Conservation (phyloP, 2,329 filamentous ascomycete genomes). For the Sporothrix sp. region DNA sequence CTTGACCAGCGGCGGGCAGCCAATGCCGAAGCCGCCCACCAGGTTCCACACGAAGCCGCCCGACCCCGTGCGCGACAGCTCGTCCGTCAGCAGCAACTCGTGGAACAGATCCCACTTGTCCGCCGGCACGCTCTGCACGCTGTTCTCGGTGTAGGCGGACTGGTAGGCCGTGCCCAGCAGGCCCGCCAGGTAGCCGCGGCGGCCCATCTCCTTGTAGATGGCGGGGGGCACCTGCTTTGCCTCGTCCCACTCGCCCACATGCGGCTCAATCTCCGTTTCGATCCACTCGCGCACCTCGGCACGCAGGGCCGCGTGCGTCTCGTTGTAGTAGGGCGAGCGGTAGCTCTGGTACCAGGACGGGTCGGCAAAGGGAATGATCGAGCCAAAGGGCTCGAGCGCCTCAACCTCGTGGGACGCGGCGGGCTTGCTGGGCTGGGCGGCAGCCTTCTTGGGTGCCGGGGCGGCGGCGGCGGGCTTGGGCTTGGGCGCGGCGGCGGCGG, state of each 20-base stretch:
- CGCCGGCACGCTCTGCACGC: slow-evolving; percentile 65
- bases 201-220: slow-evolving; percentile 94
- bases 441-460: slow-evolving; percentile 26
- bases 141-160: slow-evolving; percentile 58
- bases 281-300: slow-evolving; percentile 90
- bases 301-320: slow-evolving; percentile 83
- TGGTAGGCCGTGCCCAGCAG: slow-evolving; percentile 79
- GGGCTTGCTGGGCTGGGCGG: slow-evolving; percentile 22
- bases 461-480: slow-evolving; percentile 29
- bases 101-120: slow-evolving; percentile 99
- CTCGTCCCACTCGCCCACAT: slow-evolving; percentile 95
- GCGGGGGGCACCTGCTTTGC: slow-evolving; percentile 76
- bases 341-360: slow-evolving; percentile 94
- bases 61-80: slow-evolving; percentile 78
- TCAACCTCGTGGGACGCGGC: slow-evolving; percentile 32
- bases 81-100: slow-evolving; percentile 90
- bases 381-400: slow-evolving; percentile 74
- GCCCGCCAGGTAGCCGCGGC: slow-evolving; percentile 86
- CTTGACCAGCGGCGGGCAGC: slow-evolving; percentile 82
- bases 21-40: slow-evolving; percentile 93
- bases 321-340: slow-evolving; percentile 93
- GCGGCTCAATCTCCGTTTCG: slow-evolving; percentile 76
- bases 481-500: slow-evolving; percentile 31
- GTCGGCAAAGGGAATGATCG: slow-evolving; percentile 82
- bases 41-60: slow-evolving; percentile 96